Evolutionary conservation across 192 early-diverging fungal genomes (phyloP), one percentile per base, ranked within the genome.

Genomic region (Entomortierella parvispora): DNA sequence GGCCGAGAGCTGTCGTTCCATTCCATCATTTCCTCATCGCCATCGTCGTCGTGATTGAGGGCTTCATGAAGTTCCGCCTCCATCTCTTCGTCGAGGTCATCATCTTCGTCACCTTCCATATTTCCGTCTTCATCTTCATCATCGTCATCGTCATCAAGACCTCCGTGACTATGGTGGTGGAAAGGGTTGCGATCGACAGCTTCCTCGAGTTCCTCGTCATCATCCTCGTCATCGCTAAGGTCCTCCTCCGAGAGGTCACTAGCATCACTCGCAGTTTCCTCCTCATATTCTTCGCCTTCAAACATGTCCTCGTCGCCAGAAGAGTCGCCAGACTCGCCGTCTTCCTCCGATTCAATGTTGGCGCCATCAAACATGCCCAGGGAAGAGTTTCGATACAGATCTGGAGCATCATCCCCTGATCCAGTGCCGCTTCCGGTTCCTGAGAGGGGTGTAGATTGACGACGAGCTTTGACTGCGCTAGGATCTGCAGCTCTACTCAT

Each of bases 351-450:
- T 22, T 95, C 91, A 37, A 94, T 89, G 18, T 87, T 90, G 47
- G 88, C 86, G 25, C 88, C 89, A 72, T 92, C 89, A 60, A 90
- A 89, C 86, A 95, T 91, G 26, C 92, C 92, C 8, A 96, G 84
- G 2, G 93, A 87, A 17, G 93, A 95, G 50, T 92, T 92, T 42
- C 92, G 87, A 75, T 93, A 94, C 5, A 95, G 77, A 62, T 95
- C 90, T 23, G 92, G 88, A 12, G 96, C 88, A 61, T 94, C 94
- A 42, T 85, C 86, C 49, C 86, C 84, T 65, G 89, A 89, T 6
- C 51, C 62, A 20, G 29, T 32, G 23, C 71, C 65, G 58, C 77
- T 78, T 46, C 71, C 82, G 40, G 75, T 40, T 32, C 49, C 62
- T 9, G 75, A 68, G 4, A 72, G 40, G 23, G 80, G 82, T 25